Evolutionary conservation across 2,329 filamentous ascomycete species (phyloP).

Genomic region (Penicillium sp.): DNA sequence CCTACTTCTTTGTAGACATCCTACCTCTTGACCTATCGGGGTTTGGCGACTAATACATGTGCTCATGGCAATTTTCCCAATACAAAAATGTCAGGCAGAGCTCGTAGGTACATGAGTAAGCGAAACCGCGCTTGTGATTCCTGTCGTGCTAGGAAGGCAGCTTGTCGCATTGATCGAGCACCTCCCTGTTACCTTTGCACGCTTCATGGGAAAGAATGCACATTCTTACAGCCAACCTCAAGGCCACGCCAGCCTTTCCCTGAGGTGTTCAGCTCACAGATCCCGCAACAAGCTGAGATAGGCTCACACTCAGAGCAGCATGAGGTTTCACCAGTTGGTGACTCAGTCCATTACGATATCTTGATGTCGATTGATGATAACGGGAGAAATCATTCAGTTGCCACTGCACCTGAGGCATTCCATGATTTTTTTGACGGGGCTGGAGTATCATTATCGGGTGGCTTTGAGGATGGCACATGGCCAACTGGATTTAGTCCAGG

Average conservation of each 20-base stretch:
- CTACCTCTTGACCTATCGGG: no score
- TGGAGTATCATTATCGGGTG: neutral
- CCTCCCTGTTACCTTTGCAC: constrained; percentile 3
- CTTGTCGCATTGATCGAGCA: constrained; percentile 1
- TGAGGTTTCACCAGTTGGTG: neutral
- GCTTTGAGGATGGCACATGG: constrained; percentile 1
- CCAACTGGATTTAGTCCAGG: constrained; percentile 1
- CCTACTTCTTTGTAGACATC: no score
- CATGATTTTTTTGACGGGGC: neutral
- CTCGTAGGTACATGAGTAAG: constrained; percentile 3
- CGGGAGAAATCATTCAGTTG: neutral
- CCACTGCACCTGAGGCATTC: neutral
- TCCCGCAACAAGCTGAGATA: neutral
- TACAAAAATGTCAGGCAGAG: neutral
- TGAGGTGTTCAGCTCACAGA: neutral
- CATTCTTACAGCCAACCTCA: neutral
- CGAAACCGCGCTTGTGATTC: constrained; percentile 1
- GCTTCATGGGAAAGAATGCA: constrained; percentile 2
- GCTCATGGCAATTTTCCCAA: neutral
- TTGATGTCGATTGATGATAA: neutral
- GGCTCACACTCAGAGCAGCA: neutral
- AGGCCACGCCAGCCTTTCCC: neutral
- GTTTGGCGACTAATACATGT: neutral
- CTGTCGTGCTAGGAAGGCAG: neutral
- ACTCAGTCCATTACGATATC: neutral